These are phyloP conservation scores for Clitopilus passeckerianus DNA, from an alignment of 768 basidiomycete genomes.

Conservation along the genomic window DNA sequence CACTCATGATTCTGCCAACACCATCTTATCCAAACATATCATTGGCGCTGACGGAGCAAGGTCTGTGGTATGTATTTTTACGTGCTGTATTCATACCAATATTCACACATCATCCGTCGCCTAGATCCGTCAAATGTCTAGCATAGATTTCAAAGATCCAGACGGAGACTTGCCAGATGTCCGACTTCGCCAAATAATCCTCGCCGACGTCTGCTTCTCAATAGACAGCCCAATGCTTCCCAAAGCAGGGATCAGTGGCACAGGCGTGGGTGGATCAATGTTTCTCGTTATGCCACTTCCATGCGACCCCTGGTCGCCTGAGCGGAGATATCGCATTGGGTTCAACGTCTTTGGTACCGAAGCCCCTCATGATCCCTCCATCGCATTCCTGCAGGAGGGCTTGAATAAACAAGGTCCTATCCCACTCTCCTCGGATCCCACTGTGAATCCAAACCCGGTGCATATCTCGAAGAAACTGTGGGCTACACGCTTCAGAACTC, in stretches of 20 bases:
- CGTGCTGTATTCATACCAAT: no score
- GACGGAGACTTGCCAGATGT: conserved; percentile 18
- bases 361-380: conserved; percentile 29
- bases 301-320: conserved; percentile 13
- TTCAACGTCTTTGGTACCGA: conserved; percentile 28
- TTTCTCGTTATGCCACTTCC: conserved; percentile 33
- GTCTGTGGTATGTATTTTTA: conserved; percentile 28
- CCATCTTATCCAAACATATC: conserved; percentile 39
- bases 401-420: conserved; percentile 34
- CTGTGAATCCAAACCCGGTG: conserved; percentile 24
- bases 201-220: conserved; percentile 41
- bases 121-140: conserved; percentile 37
- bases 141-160: conserved; percentile 42
- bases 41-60: conserved; percentile 48
- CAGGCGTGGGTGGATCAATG: conserved; percentile 22
- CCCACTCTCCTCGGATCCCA: conserved; percentile 25
- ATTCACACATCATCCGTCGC: not conserved
- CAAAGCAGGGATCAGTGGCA: conserved; percentile 13
- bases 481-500: conserved; percentile 44
- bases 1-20: conserved; percentile 36
- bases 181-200: conserved; percentile 30
- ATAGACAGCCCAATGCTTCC: conserved; percentile 17
- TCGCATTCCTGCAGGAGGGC: conserved; percentile 37
- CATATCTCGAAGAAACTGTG: conserved; percentile 32
- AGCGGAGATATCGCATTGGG: conserved; percentile 32